Conservation (phyloP, 139 green algal genomes). For the Trebouxia sp. region DNA sequence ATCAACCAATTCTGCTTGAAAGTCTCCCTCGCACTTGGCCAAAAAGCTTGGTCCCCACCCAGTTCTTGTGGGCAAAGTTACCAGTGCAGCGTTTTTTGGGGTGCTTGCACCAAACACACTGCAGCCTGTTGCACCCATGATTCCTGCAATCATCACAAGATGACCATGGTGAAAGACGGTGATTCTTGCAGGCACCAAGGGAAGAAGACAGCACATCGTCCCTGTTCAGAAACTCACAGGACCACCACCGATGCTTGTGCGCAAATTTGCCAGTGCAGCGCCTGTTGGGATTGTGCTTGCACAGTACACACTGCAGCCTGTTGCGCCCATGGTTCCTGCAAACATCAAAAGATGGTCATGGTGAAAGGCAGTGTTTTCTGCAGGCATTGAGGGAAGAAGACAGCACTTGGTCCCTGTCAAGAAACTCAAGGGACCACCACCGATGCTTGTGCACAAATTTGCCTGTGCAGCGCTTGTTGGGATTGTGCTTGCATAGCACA, state of each 20-base stretch:
- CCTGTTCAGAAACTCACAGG: no score
- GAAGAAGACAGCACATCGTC: no score
- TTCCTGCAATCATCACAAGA: no score
- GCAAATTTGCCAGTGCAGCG: background rate
- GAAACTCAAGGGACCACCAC: no score
- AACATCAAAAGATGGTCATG: background rate
- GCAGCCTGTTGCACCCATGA: slow-evolving; percentile 29
- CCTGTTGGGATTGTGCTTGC: no score
- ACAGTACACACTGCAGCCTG: background rate
- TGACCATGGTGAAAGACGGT: no score
- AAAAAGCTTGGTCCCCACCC: slow-evolving; percentile 35
- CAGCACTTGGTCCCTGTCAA: no score
- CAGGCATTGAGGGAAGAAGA: background rate
- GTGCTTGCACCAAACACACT: slow-evolving; percentile 43
- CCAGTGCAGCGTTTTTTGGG: slow-evolving; percentile 35
- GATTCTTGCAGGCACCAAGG: no score
- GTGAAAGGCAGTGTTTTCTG: no score
- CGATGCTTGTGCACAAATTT: background rate
- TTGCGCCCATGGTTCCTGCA: slow-evolving; percentile 29
- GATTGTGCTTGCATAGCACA: background rate
- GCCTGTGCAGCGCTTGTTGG: background rate
- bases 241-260: background rate
- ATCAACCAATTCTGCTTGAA: slow-evolving; percentile 34
- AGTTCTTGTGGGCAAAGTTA: slow-evolving; percentile 41
- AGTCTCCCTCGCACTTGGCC: slow-evolving; percentile 40